Conservation (phyloP, 164 flowering plant genomes). For the Saururus chinensis region DNA sequence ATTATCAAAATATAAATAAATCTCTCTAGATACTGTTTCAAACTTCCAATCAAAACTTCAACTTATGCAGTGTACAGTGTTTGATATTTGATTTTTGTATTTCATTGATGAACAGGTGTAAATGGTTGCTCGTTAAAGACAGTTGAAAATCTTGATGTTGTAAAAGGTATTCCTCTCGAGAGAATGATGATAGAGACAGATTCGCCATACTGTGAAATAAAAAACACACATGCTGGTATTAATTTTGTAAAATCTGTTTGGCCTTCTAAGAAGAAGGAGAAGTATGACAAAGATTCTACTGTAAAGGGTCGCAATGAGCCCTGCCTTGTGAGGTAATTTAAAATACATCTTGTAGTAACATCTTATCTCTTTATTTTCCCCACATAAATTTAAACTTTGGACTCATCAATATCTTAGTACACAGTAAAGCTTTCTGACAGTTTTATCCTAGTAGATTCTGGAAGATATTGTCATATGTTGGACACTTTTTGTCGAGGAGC, state of each 20-base stretch:
- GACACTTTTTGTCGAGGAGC: too few species aligned
- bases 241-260: slow-evolving; percentile 64
- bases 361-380: not conserved
- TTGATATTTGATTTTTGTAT: not conserved
- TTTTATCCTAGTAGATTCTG: too few species aligned
- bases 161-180: slow-evolving; percentile 69
- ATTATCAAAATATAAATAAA: too few species aligned
- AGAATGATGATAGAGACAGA: slow-evolving; percentile 98
- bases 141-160: slow-evolving; percentile 76
- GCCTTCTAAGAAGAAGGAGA: slow-evolving; percentile 96
- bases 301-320: slow-evolving; percentile 98
- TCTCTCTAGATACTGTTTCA: too few species aligned
- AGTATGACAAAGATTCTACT: slow-evolving; percentile 54
- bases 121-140: slow-evolving; percentile 96
- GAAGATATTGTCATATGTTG: too few species aligned
- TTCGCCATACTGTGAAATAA: slow-evolving; percentile 97
- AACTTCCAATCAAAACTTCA: too few species aligned
- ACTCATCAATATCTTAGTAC: too few species aligned
- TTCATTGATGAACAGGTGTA: slow-evolving; percentile 40
- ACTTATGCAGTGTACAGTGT: not conserved
- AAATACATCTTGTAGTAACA: not conserved
- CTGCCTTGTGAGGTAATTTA: slow-evolving; percentile 73
- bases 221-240: slow-evolving; percentile 87
- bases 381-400: too few species aligned
- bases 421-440: too few species aligned